A percentile compares a stretch with the other conserved stretches of the same genome.
Conservation (phyloP, 23 red algal genomes). For the Cyanidium caldarium region DNA sequence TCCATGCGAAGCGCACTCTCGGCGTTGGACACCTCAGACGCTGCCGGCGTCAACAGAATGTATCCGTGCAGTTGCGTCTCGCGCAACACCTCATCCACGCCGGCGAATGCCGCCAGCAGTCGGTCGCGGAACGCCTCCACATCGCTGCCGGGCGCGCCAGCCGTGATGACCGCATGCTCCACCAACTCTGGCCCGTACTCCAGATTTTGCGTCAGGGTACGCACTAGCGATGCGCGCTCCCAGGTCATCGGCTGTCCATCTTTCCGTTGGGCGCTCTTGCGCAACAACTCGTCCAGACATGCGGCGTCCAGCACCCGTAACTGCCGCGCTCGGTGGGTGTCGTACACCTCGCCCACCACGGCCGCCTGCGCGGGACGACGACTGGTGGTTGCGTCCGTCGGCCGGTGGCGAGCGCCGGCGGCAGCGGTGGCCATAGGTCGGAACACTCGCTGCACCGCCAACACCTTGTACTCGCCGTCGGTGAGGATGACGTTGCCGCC, state of each 20-base stretch:
- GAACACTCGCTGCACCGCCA: slow-evolving; percentile 47
- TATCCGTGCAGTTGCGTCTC: background rate
- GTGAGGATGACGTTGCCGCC: slow-evolving; percentile 93
- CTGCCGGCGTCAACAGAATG: background rate
- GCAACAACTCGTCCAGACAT: background rate
- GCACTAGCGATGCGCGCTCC: background rate
- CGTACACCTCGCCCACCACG: background rate
- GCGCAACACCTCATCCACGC: background rate
- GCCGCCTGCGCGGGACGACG: background rate
- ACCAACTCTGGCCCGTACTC: slow-evolving; percentile 42
- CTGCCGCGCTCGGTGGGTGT: background rate
- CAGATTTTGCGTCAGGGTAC: slow-evolving; percentile 26
- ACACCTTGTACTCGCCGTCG: slow-evolving; percentile 48
- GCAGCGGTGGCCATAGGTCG: background rate
- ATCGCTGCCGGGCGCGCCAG: slow-evolving; percentile 6
- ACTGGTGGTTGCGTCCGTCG: background rate
- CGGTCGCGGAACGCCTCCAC: background rate
- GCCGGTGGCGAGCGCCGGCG: background rate
- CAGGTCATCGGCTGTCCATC: background rate
- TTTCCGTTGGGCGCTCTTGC: background rate
- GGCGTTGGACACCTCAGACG: background rate
- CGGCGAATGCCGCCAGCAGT: background rate
- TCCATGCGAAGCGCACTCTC: background rate
- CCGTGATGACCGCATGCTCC: slow-evolving; percentile 50
- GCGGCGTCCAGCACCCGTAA: background rate